Evolutionary conservation across 2,329 filamentous ascomycete genomes (phyloP), one percentile per base, ranked within the genome.

Genomic region (Zarea fungicola): DNA sequence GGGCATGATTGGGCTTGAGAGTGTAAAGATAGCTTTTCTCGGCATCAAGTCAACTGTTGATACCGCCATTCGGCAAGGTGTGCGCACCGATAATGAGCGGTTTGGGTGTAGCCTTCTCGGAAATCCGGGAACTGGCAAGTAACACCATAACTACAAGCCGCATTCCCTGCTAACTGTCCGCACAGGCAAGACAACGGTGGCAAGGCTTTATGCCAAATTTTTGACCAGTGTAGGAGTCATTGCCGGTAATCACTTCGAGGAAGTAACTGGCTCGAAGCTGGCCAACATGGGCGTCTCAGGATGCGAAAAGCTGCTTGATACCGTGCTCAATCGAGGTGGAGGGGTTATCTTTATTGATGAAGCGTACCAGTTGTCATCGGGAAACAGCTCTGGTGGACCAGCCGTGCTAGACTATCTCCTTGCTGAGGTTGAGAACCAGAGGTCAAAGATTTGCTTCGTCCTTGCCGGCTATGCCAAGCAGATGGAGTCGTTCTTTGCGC

Each of bases 281-380:
- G 80, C 85, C 0, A 79, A 78, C 40, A 71, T 75, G 0, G 86
- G 85, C 0, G 76, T 88, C 0, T 48, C 66, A 0, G 79, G 73
- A 0, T 80, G 75, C 53, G 74, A 85, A 57, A 72, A 74, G 11
- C 63, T 82, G 0, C 18, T 71, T 0, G 62, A 70, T 1, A 42
- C 58, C 0, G 71, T 91, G 31, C 59, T 80, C 4, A 69, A 81
- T 23, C 55, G 64, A 1, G 81, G 78, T 0, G 87, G 86, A 0
- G 87, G 87, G 0, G 83, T 83, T 0, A 58, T 89, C 2, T 91
- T 92, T 58, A 84, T 92, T 19, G 87, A 92, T 52, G 87, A 92
- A 61, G 85, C 87, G 0, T 90, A 92, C 57, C 86, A 91, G 54
- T 70, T 92, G 0, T 74, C 80, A 0, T 79, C 78, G 1, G 76